Percentiles rank a stretch among this genome's conserved stretches.
Conservation (phyloP, 176 grass and related monocot species). For the Cymbopogon citratus region DNA sequence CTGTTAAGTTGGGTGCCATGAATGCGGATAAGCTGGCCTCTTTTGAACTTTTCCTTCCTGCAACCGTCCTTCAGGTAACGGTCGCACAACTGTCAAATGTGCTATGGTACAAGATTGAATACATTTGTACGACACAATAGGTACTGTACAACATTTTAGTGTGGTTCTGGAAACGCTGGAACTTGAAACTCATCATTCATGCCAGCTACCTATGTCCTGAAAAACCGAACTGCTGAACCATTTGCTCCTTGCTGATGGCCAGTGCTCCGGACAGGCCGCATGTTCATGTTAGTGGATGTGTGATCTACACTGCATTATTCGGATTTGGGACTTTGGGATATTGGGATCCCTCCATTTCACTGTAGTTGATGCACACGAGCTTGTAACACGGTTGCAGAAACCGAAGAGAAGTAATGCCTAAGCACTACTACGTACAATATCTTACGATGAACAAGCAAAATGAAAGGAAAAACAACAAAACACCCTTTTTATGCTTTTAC, state of each 20-base stretch:
- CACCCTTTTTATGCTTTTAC: slow-evolving; percentile 12
- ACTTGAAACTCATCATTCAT: background rate
- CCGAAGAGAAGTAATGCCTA: background rate
- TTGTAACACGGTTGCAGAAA: background rate
- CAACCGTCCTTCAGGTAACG: background rate
- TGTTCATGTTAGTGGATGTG: background rate
- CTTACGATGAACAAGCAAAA: background rate
- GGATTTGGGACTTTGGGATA: background rate
- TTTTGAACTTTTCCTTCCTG: background rate
- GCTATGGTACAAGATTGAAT: background rate
- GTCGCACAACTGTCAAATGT: background rate
- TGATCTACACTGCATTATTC: background rate
- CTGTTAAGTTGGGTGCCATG: background rate
- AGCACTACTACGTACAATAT: slow-evolving; percentile 1
- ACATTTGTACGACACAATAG: background rate
- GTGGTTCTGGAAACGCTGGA: background rate
- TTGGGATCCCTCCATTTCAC: background rate
- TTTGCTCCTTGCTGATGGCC: background rate
- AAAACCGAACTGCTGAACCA: background rate
- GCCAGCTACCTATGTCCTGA: background rate
- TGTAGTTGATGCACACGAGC: background rate
- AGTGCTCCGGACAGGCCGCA: background rate
- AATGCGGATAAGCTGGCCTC: background rate
- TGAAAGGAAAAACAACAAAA: background rate
- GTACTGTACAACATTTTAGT: background rate